A percentile compares a stretch with the other conserved stretches of the same genome.
phyloP scores from a whole-genome alignment of 176 grass and related monocot genomes.

The Elymus sibiricus region DNA sequence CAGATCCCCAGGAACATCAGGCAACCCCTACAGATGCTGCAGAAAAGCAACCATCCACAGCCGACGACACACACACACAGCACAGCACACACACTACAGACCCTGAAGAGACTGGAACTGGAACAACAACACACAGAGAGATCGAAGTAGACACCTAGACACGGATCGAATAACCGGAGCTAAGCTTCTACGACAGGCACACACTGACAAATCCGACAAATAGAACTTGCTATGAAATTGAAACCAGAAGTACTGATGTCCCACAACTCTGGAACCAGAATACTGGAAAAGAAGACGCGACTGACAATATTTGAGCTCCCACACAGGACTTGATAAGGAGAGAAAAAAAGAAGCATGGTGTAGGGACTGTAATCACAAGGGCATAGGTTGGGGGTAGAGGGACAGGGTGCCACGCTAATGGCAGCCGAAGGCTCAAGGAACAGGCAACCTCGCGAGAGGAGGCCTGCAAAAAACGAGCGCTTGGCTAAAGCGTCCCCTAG shows the following conservation, averaged over 20 bases:
- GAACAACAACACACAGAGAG: constrained; percentile 23
- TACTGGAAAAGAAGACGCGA: constrained; percentile 40
- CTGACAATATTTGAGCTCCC: constrained; percentile 41
- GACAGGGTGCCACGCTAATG: constrained; percentile 32
- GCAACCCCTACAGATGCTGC: constrained; percentile 54
- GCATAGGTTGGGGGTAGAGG: constrained; percentile 48
- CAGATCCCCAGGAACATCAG: constrained; percentile 52
- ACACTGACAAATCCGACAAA: constrained; percentile 18
- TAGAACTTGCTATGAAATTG: constrained; percentile 16
- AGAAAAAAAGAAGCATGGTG: constrained; percentile 50
- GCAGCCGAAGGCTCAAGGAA: constrained; percentile 56
- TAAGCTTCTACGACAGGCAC: background rate
- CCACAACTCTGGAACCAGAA: constrained; percentile 31
- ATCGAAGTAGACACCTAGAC: constrained; percentile 28
- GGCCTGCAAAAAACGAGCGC: constrained; percentile 65
- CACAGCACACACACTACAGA: constrained; percentile 6
- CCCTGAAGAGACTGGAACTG: background rate
- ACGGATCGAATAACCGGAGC: constrained; percentile 1
- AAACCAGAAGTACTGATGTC: constrained; percentile 26
- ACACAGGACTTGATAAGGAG: constrained; percentile 34
- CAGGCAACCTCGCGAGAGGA: constrained; percentile 36
- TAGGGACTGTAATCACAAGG: constrained; percentile 38
- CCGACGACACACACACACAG: background rate
- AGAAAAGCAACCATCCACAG: constrained; percentile 53
- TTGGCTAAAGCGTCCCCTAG: constrained; percentile 38